Evolutionary conservation across 2,329 filamentous ascomycete species (phyloP).

Genomic region (Diplocarpon rosae): DNA sequence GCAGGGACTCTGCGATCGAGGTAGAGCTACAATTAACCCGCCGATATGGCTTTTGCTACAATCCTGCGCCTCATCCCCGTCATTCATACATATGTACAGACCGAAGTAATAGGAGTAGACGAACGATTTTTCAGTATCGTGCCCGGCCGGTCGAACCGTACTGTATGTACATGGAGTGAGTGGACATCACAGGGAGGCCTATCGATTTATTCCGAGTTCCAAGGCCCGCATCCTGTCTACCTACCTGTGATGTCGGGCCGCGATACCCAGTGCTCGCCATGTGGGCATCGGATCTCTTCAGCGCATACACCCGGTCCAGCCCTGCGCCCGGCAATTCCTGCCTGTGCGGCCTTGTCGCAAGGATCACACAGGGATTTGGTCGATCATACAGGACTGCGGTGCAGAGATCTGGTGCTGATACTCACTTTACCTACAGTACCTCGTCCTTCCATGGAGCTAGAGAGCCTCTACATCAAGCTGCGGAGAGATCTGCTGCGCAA

Average conservation of each 20-base stretch:
- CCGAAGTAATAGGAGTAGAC: too few species aligned
- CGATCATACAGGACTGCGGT: constrained; percentile 2
- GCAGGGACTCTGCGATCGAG: too few species aligned
- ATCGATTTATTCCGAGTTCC: constrained; percentile 1
- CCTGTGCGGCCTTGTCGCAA: not conserved
- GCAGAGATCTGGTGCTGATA: too few species aligned
- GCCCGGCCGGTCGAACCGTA: too few species aligned
- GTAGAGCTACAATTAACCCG: not conserved
- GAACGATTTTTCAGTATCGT: too few species aligned
- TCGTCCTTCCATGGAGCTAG: too few species aligned
- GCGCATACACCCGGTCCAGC: constrained; percentile 2
- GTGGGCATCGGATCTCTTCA: constrained; percentile 2
- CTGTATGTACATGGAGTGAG: too few species aligned
- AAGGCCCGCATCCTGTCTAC: not conserved
- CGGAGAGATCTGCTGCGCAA: too few species aligned
- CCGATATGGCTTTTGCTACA: not conserved
- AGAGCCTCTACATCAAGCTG: too few species aligned
- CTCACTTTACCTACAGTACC: too few species aligned
- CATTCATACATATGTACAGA: too few species aligned
- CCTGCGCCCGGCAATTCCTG: constrained; percentile 5
- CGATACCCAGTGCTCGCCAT: constrained; percentile 2
- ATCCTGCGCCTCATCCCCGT: too few species aligned
- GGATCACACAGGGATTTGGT: not conserved
- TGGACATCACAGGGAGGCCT: not conserved
- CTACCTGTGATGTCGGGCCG: not conserved